These are phyloP conservation scores for Ogataea minuta DNA, from an alignment of 805 yeast species.

Conservation along the genomic window DNA sequence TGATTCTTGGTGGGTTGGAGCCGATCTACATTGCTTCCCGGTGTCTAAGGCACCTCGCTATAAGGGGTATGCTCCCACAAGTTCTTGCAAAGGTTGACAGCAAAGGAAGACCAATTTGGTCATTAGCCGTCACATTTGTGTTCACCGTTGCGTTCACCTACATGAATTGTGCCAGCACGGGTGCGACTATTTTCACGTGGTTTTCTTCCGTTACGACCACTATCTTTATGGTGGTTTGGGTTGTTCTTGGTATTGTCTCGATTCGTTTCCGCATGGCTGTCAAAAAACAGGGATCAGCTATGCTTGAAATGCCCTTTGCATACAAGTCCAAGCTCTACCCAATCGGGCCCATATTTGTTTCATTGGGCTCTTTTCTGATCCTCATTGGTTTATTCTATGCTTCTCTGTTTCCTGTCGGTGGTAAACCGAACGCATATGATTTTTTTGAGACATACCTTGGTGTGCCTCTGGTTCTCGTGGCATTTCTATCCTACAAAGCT, in stretches of 20 bases:
- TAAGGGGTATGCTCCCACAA: slow-evolving; percentile 14
- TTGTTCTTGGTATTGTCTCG: slow-evolving; percentile 28
- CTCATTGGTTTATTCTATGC: slow-evolving; percentile 12
- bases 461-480: slow-evolving; percentile 9
- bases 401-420: slow-evolving; percentile 13
- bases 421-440: slow-evolving; percentile 12
- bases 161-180: slow-evolving; percentile 15
- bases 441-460: slow-evolving; percentile 13
- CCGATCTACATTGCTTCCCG: slow-evolving; percentile 13
- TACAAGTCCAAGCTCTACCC: slow-evolving; percentile 14
- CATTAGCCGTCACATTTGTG: slow-evolving; percentile 9
- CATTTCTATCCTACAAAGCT: slow-evolving; percentile 8
- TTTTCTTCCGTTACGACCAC: slow-evolving; percentile 33
- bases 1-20: slow-evolving; percentile 12
- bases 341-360: slow-evolving; percentile 9
- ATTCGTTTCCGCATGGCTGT: slow-evolving; percentile 15
- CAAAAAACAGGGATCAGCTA: slow-evolving; percentile 7
- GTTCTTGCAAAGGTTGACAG: slow-evolving; percentile 10
- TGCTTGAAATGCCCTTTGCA: slow-evolving; percentile 10
- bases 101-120: slow-evolving; percentile 11
- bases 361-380: slow-evolving; percentile 11
- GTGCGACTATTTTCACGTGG: slow-evolving; percentile 14
- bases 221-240: slow-evolving; percentile 41
- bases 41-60: slow-evolving; percentile 13
- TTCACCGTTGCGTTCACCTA: slow-evolving; percentile 13